Base-by-base conservation (phyloP, 805 yeast genomes). In the Yamadazyma endophytica region DNA sequence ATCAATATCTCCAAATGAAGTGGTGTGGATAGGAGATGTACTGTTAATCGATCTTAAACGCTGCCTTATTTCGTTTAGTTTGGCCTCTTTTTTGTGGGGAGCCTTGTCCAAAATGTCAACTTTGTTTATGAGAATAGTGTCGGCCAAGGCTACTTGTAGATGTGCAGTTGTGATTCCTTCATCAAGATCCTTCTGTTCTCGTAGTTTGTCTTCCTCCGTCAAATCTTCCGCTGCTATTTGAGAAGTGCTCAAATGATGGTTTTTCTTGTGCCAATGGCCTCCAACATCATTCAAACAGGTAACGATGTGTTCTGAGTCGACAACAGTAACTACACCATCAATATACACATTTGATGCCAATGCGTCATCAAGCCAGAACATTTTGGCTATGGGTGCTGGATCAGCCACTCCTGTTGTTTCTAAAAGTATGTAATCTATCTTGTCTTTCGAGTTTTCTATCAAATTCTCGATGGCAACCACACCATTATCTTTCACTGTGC, bases 401-500 rank as follows among this genome's bases (percentile, higher is more conserved):
- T 92, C 97, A 0, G 98, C 98, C 11, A 92, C 71, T 0, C 98
- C 98, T 0, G 96, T 87, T 0, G 98, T 92, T 52, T 92, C 98
- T 32, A 92, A 62, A 15, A 92, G 54, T n/a, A 92, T 88, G 50
- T 90, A 83, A 56, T 92, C 98, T 31, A 90, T 88, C 31, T 72
- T 71, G 19, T 76, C 80, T 5, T 79, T 81, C 19, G 80, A 72
- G 31, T 79, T 72, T 18, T 77, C 80, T 38, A 90, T 79, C 44
- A 92, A 71, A 35, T 85, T 75, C 54, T 92, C 98, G 32, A 92
- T 88, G 0, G 98, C 98, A 24, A 82, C 70, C 1, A 92, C 97
- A 4, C 98, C 98, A 34, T 80, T 83, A 54, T 89, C 97, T 52
- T 87, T 88, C 20, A 94, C 95, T 0, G 97, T 85, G 50, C 98